Conservation (phyloP, 495 filamentous ascomycete genomes). For the Opeltia flavorubescens region DNA sequence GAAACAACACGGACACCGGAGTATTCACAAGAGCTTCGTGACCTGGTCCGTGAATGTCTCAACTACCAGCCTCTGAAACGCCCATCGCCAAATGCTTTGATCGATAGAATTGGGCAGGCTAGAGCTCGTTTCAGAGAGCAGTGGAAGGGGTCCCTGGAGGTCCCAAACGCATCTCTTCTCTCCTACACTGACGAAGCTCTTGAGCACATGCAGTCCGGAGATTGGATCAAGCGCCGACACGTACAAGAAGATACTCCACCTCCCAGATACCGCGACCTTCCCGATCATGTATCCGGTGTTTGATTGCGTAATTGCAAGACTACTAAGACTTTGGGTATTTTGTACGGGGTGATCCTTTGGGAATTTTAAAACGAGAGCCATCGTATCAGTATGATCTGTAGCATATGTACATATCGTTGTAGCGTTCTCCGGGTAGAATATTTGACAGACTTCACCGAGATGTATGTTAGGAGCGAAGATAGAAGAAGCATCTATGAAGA, state of each 20-base stretch:
- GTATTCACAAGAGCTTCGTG: background rate
- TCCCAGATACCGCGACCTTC: no score
- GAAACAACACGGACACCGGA: background rate
- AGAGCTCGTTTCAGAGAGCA: background rate
- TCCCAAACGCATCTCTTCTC: background rate
- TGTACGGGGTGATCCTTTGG: no score
- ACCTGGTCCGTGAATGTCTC: constrained; percentile 1
- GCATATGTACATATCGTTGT: no score
- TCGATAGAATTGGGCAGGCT: background rate
- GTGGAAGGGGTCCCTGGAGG: background rate
- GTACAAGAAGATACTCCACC: background rate
- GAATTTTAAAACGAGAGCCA: no score
- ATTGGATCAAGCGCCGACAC: background rate
- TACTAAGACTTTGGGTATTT: no score
- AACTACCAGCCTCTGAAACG: background rate
- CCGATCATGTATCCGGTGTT: background rate
- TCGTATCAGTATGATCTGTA: no score
- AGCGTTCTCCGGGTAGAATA: no score
- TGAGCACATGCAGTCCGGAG: background rate
- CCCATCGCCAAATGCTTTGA: background rate
- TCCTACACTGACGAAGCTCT: background rate
- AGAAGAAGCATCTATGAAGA: no score
- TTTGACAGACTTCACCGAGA: no score
- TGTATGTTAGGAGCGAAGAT: no score
- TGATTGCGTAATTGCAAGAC: background rate